Conservation (phyloP, 352 stramenopile genomes). For the Globisporangium spiculum region DNA sequence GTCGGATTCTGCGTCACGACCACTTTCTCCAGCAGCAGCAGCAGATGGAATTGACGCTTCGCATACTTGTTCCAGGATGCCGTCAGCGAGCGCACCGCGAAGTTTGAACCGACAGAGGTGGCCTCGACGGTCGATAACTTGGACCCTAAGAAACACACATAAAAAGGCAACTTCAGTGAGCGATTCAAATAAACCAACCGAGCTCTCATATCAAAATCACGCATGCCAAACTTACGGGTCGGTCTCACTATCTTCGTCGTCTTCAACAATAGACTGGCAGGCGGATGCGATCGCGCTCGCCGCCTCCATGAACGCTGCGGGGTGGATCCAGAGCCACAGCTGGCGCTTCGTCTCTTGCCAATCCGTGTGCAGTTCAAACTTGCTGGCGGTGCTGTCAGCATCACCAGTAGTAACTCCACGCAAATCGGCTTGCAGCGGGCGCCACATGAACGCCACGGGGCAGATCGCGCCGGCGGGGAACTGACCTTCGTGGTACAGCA, state of each 20-base stretch:
- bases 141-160: slow-evolving; percentile 23
- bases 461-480: slow-evolving; percentile 67
- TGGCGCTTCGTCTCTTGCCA: slow-evolving; percentile 56
- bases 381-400: neutral
- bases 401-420: neutral
- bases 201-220: neutral
- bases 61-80: slow-evolving; percentile 32
- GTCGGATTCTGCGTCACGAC: slow-evolving; percentile 34
- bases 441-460: slow-evolving; percentile 76
- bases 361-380: slow-evolving; percentile 35
- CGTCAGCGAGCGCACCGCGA: slow-evolving; percentile 45
- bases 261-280: slow-evolving; percentile 41
- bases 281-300: slow-evolving; percentile 52
- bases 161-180: neutral
- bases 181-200: neutral
- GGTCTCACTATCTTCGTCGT: slow-evolving; percentile 33
- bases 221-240: neutral
- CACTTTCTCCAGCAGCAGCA: slow-evolving; percentile 7
- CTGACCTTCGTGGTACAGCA: slow-evolving; percentile 50
- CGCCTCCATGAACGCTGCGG: slow-evolving; percentile 70
- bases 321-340: slow-evolving; percentile 80
- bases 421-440: slow-evolving; percentile 40
- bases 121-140: slow-evolving; percentile 68
- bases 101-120: slow-evolving; percentile 64
- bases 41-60: neutral